Evolutionary conservation across 352 stramenopile genomes (phyloP).

Genomic region (Phytopythium montanum): DNA sequence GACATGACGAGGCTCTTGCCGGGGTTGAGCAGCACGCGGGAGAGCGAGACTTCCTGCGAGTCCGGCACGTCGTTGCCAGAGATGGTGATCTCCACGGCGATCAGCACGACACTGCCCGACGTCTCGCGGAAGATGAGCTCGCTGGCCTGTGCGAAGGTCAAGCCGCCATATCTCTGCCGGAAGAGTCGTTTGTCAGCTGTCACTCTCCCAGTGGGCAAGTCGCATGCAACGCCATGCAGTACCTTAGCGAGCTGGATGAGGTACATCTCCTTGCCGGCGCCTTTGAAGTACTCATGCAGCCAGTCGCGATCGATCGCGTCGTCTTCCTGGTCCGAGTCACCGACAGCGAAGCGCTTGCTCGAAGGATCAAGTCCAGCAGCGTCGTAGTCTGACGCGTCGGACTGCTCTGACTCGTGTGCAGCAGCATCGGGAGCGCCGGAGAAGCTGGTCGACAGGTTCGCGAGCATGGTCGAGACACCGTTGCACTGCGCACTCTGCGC

Average conservation of each 20-base stretch:
- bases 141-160: constrained; percentile 66
- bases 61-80: constrained; percentile 29
- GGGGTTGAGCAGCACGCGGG: constrained; percentile 73
- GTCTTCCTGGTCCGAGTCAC: neutral
- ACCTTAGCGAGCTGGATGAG: constrained; percentile 76
- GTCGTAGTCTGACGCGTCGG: neutral
- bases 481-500: constrained; percentile 72
- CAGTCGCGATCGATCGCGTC: constrained; percentile 18
- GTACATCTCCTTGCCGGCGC: constrained; percentile 83
- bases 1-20: constrained; percentile 69
- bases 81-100: constrained; percentile 76
- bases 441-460: constrained; percentile 78
- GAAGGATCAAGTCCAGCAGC: neutral
- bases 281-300: constrained; percentile 76
- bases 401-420: neutral
- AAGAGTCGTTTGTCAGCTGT: no score
- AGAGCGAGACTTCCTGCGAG: constrained; percentile 27
- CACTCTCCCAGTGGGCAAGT: no score
- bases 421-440: constrained; percentile 24
- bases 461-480: constrained; percentile 80
- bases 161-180: constrained; percentile 56
- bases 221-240: neutral
- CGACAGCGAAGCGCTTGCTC: neutral
- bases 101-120: constrained; percentile 62
- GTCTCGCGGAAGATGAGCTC: constrained; percentile 65